A percentile compares a stretch with the other conserved stretches of the same genome.
Conservation (phyloP, 176 grass and related monocot species). For the Bolboschoenus planiculmis region DNA sequence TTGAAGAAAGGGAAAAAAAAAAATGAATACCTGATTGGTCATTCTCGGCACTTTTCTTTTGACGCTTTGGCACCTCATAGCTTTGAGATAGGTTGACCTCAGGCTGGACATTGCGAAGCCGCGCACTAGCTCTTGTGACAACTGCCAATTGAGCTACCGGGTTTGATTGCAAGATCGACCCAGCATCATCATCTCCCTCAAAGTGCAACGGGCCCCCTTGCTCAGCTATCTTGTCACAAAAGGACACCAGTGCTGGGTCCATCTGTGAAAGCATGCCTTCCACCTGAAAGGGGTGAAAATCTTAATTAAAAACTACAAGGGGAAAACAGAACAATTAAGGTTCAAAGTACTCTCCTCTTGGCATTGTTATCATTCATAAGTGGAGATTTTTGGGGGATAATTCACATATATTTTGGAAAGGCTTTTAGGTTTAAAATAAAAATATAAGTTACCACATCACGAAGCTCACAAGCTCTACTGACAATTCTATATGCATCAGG, state of each 20-base stretch:
- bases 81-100: slow-evolving; percentile 69
- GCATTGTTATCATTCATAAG: neutral
- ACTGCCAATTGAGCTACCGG: slow-evolving; percentile 73
- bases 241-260: slow-evolving; percentile 84
- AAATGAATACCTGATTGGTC: slow-evolving; percentile 51
- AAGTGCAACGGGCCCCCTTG: slow-evolving; percentile 59
- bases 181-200: slow-evolving; percentile 44
- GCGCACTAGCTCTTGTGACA: slow-evolving; percentile 70
- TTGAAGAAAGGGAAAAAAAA: neutral
- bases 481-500: slow-evolving; percentile 88
- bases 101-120: slow-evolving; percentile 87
- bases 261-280: slow-evolving; percentile 98
- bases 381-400: neutral
- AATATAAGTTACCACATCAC: slow-evolving; percentile 71
- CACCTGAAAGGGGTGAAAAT: slow-evolving; percentile 40
- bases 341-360: neutral
- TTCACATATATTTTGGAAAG: neutral
- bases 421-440: neutral
- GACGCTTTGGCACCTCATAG: slow-evolving; percentile 68
- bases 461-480: slow-evolving; percentile 92
- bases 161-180: slow-evolving; percentile 48
- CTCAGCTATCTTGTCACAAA: slow-evolving; percentile 83
- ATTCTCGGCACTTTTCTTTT: slow-evolving; percentile 64
- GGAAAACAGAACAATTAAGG: neutral
- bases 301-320: neutral